These are phyloP conservation scores for Calonectria crousiana DNA, from an alignment of 2,329 filamentous ascomycete genomes.

Conservation along the genomic window DNA sequence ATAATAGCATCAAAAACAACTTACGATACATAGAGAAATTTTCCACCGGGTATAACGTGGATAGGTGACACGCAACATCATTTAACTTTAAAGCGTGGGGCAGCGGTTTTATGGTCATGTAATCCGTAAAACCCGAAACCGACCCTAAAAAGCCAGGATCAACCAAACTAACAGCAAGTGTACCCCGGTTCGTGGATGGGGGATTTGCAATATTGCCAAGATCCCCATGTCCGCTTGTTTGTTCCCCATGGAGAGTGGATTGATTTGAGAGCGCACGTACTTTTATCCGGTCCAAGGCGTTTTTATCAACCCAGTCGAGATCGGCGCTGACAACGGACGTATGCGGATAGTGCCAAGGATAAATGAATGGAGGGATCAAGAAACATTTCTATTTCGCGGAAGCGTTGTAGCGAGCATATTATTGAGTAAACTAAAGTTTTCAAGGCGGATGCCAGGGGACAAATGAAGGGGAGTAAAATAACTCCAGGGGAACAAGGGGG, in stretches of 20 bases:
- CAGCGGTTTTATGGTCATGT: not conserved
- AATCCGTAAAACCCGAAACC: not conserved
- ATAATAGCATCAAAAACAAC: not conserved
- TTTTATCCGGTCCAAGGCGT: not conserved
- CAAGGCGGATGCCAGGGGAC: not conserved
- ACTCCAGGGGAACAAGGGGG: not conserved
- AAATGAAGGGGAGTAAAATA: not conserved
- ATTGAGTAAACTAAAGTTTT: not conserved
- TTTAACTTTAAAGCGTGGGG: not conserved
- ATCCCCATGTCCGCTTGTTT: not conserved
- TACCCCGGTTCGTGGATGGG: not conserved
- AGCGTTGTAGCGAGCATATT: too few species aligned
- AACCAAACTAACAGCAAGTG: not conserved
- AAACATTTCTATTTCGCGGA: not conserved
- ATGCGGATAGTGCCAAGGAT: too few species aligned
- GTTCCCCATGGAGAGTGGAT: too few species aligned
- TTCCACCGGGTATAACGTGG: not conserved
- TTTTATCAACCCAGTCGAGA: not conserved
- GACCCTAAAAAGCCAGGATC: not conserved
- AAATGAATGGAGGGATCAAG: not conserved
- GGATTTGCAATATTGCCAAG: not conserved
- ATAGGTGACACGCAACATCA: not conserved
- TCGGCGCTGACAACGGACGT: too few species aligned
- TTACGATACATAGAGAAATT: not conserved
- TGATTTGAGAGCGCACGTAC: too few species aligned